Evolutionary conservation across 2,329 filamentous ascomycete genomes (phyloP).

Genomic region (Rhynchosporium agropyri): DNA sequence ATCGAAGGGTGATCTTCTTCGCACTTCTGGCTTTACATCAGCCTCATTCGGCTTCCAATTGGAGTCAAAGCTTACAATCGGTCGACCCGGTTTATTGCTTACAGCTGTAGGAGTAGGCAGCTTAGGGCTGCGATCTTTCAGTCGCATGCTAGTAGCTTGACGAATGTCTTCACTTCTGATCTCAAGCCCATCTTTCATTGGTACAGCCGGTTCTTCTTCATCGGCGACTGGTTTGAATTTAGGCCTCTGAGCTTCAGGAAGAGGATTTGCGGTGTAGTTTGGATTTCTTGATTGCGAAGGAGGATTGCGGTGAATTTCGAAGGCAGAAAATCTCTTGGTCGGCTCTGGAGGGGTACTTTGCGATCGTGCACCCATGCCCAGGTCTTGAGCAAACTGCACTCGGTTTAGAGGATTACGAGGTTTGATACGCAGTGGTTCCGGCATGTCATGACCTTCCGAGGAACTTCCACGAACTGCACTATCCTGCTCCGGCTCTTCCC

Average conservation of each 20-base stretch:
- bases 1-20: conserved; percentile 41
- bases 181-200: conserved; percentile 74
- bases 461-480: conserved; percentile 31
- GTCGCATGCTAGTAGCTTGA: conserved; percentile 84
- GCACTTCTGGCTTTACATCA: conserved; percentile 66
- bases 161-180: conserved; percentile 86
- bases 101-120: conserved; percentile 88
- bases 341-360: conserved; percentile 49
- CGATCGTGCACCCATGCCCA: conserved; percentile 46
- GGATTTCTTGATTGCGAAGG: conserved; percentile 82
- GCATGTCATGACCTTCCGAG: conserved; percentile 40
- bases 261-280: conserved; percentile 70
- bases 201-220: conserved; percentile 25
- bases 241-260: conserved; percentile 40
- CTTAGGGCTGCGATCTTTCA: conserved; percentile 83
- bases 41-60: conserved; percentile 70
- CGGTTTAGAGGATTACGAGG: conserved; percentile 67
- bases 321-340: conserved; percentile 47
- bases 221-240: conserved; percentile 25
- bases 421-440: conserved; percentile 57
- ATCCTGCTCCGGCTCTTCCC: conserved; percentile 76
- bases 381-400: conserved; percentile 52
- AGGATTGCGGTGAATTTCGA: conserved; percentile 83
- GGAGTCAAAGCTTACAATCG: conserved; percentile 95
- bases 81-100: conserved; percentile 85